Evolutionary conservation across 345 rosid genomes (phyloP).

Genomic region (Gynandropsis gynandra): DNA sequence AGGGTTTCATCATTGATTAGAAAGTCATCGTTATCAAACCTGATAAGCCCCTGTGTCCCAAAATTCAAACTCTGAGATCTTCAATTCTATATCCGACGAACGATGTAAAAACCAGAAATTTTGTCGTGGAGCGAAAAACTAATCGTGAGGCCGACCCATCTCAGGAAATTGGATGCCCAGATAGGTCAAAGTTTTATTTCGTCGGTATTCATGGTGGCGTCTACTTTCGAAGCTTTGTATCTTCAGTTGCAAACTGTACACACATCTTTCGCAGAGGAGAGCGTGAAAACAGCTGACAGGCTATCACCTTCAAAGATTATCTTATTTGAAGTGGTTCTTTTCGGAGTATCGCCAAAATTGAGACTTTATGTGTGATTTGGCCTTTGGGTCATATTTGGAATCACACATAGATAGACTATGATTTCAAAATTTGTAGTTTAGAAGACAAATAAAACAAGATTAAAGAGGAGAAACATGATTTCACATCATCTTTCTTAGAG

Average conservation of each 20-base stretch:
- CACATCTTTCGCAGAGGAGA: constrained; percentile 59
- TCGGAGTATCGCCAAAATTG: constrained; percentile 41
- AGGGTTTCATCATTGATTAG: constrained; percentile 86
- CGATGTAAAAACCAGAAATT: constrained; percentile 12
- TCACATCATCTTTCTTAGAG: no score
- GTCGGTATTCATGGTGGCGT: constrained; percentile 58
- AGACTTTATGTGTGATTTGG: constrained; percentile 35
- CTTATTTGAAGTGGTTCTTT: constrained; percentile 60
- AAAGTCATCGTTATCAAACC: constrained; percentile 90
- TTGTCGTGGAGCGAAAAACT: constrained; percentile 7
- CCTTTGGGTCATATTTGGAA: constrained; percentile 69
- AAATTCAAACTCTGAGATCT: constrained; percentile 17
- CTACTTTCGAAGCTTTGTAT: constrained; percentile 84
- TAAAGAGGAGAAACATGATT: no score
- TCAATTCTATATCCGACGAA: constrained; percentile 13
- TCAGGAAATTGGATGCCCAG: constrained; percentile 35
- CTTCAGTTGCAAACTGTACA: no score
- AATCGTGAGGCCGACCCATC: constrained; percentile 24
- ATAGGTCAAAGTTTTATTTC: constrained; percentile 52
- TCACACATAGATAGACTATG: no score
- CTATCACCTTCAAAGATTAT: constrained; percentile 53
- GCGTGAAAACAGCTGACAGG: constrained; percentile 55
- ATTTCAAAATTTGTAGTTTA: no score
- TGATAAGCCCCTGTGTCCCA: constrained; percentile 31
- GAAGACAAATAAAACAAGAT: no score